Conservation (phyloP, 805 yeast genomes). For the Suhomyces tanzawaensis region DNA sequence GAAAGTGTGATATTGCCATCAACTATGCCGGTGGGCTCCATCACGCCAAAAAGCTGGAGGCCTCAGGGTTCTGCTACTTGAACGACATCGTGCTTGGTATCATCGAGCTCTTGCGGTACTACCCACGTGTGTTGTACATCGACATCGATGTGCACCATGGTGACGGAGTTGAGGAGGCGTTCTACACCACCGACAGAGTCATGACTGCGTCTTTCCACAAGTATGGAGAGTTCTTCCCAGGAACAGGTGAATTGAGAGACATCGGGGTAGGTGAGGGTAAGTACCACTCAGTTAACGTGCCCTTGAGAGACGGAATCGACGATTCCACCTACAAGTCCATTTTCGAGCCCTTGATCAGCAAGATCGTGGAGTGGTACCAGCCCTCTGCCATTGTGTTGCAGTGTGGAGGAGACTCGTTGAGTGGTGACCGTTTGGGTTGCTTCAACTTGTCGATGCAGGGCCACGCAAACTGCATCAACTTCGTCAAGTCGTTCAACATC, state of each 20-base stretch:
- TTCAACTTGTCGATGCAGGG: slow-evolving; percentile 28
- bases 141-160: slow-evolving; percentile 30
- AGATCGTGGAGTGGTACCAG: slow-evolving; percentile 29
- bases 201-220: slow-evolving; percentile 29
- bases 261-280: slow-evolving; percentile 28
- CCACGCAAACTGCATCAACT: slow-evolving; percentile 27
- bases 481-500: slow-evolving; percentile 22
- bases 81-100: slow-evolving; percentile 28
- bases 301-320: slow-evolving; percentile 28
- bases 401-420: slow-evolving; percentile 27
- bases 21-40: slow-evolving; percentile 29
- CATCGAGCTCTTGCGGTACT: slow-evolving; percentile 25
- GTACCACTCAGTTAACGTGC: slow-evolving; percentile 26
- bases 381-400: slow-evolving; percentile 27
- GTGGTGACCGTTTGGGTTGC: slow-evolving; percentile 28
- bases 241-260: slow-evolving; percentile 28
- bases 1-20: slow-evolving; percentile 26
- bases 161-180: slow-evolving; percentile 29
- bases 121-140: slow-evolving; percentile 25
- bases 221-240: slow-evolving; percentile 29
- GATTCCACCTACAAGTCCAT: slow-evolving; percentile 26
- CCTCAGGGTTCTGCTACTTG: slow-evolving; percentile 26
- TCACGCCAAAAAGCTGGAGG: slow-evolving; percentile 27
- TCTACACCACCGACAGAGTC: slow-evolving; percentile 26
- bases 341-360: slow-evolving; percentile 25